A percentile compares a stretch with the other conserved stretches of the same genome.
Evolutionary conservation across 257 asterid species (phyloP).

Genomic region (Nicotiana sylvestris): DNA sequence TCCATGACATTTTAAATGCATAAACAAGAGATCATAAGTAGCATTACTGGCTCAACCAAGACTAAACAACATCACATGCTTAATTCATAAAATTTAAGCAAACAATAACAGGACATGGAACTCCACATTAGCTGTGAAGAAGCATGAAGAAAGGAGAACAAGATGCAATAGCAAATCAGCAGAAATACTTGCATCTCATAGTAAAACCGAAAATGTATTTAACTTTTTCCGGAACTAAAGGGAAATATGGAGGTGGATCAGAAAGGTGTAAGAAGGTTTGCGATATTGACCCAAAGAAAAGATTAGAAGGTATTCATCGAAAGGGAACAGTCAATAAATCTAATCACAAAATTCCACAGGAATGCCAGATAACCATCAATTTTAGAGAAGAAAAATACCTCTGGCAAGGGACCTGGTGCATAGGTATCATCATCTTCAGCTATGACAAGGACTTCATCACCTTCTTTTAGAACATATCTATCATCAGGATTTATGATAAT

Average conservation of each 20-base stretch:
- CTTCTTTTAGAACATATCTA: slow-evolving; percentile 71
- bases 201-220: not conserved
- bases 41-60: not conserved
- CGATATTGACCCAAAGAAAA: not conserved
- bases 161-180: not conserved
- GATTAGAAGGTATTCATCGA: not conserved
- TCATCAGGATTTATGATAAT: slow-evolving; percentile 88
- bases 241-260: not conserved
- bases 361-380: not conserved
- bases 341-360: not conserved
- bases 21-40: not conserved
- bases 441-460: slow-evolving; percentile 92
- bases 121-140: not conserved
- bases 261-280: not conserved
- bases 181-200: not conserved
- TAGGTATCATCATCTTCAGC: slow-evolving; percentile 99
- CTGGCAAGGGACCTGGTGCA: slow-evolving; percentile 80
- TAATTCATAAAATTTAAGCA: not conserved
- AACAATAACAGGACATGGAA: not conserved
- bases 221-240: not conserved
- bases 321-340: not conserved
- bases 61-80: not conserved
- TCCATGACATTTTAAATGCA: not conserved
- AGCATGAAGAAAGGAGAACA: not conserved
- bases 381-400: slow-evolving; percentile 46